Evolutionary conservation across 306 rosid genomes (phyloP), one percentile per base, ranked within the genome.

Genomic region (Hippophae tibetana): DNA sequence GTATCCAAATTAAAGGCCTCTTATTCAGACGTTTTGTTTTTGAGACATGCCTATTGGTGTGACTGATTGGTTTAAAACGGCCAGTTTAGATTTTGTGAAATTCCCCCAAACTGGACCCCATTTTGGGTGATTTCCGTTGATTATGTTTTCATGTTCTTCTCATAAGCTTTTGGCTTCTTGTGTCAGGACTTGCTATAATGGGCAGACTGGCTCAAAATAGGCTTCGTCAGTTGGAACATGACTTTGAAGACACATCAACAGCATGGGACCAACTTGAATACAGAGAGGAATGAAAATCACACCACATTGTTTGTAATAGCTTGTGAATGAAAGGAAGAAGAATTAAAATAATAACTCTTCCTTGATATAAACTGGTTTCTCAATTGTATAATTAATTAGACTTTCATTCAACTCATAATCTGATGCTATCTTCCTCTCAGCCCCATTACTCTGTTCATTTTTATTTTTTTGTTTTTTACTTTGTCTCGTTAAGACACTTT

Each of bases 101-200:
- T 12, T 45, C 48, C 2, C 48, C 2, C 11, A 45, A 45, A 7
- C 48, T 45, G 48, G 11, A 18, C 23, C 23, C 23, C 1, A 18
- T 18, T 18, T 18, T 18, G 23, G 23, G 23, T 18, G 23, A 18
- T 18, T 18, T 18, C 23, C 3, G 13, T 9, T 10, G 4, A 2
- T 8, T 46, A 3, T 46, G 50, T 13, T 46, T 46, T 46, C 50
- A 46, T 46, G 13, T 46, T n/a, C 48, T 7, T 55, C 1, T 47
- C 54, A 27, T 31, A 5, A 42, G 8, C 10, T 47, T 3, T 26
- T 63, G 31, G 58, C 56, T 26, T 47, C 45, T 62, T 45, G 13
- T 49, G 57, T 48, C 81, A 82, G 84, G 89, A 72, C 74, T 85
- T 50, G 80, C 77, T 52, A 43, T 77, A 71, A 79, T 85, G 84